A percentile compares a stretch with the other conserved stretches of the same genome.
phyloP scores from a whole-genome alignment of 768 basidiomycete species.

The Mycena haematopus region DNA sequence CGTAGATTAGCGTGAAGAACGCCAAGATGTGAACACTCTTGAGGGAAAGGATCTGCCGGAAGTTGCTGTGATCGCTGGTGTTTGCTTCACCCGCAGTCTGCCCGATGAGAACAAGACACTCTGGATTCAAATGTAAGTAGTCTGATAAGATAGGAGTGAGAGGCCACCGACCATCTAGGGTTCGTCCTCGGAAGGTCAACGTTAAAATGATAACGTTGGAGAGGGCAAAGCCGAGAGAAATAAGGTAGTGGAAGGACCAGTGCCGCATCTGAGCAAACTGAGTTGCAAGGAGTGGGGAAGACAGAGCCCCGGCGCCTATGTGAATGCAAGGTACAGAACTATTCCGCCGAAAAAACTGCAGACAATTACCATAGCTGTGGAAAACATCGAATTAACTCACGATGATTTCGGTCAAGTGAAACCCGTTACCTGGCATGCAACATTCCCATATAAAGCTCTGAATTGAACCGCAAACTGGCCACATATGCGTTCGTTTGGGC shows the following conservation, averaged over 20 bases:
- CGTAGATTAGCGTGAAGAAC: conserved; percentile 51
- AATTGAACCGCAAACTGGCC: conserved; percentile 50
- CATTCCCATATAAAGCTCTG: conserved; percentile 57
- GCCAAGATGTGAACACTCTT: conserved; percentile 53
- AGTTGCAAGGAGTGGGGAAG: conserved; percentile 68
- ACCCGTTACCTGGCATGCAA: conserved; percentile 43
- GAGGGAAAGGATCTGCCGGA: conserved; percentile 52
- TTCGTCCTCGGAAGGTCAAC: conserved; percentile 37
- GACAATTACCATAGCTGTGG: conserved; percentile 47
- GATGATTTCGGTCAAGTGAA: neutral
- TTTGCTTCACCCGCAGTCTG: conserved; percentile 34
- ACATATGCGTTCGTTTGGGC: conserved; percentile 62
- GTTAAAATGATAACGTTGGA: conserved; percentile 39
- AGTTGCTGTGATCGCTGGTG: conserved; percentile 39
- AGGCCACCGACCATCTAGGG: conserved; percentile 36
- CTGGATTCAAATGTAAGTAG: neutral
- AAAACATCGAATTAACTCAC: neutral
- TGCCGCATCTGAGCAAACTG: conserved; percentile 57
- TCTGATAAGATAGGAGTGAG: neutral
- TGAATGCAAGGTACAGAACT: neutral
- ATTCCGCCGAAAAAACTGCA: neutral
- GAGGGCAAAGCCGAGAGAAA: conserved; percentile 58
- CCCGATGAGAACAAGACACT: conserved; percentile 29
- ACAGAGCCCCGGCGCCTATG: conserved; percentile 52
- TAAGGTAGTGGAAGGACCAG: conserved; percentile 72